Conservation (phyloP, 2,329 filamentous ascomycete genomes). For the Zalaria sp. region DNA sequence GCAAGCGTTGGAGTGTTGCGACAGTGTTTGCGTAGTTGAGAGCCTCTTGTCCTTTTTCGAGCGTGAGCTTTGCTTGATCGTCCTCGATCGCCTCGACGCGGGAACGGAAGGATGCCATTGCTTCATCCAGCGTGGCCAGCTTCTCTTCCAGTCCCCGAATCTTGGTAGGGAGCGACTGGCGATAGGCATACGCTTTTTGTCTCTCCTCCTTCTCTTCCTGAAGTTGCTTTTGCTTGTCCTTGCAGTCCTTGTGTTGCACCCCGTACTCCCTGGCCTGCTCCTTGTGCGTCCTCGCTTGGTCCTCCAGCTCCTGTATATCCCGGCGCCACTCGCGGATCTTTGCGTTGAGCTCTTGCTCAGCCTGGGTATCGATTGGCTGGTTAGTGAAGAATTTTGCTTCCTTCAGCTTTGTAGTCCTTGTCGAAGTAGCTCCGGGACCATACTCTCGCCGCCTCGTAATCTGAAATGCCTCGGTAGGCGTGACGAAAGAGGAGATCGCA, state of each 20-base stretch:
- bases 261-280: conserved; percentile 8
- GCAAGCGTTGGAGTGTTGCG: conserved; percentile 44
- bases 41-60: conserved; percentile 24
- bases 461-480: conserved; percentile 48
- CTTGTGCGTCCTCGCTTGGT: conserved; percentile 16
- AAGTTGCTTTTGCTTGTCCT: conserved; percentile 20
- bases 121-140: conserved; percentile 27
- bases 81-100: conserved; percentile 32
- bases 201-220: conserved; percentile 50
- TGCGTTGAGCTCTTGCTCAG: conserved; percentile 45
- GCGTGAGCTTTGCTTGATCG: conserved; percentile 18
- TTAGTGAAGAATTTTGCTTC: conserved; percentile 61
- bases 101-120: conserved; percentile 48
- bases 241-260: conserved; percentile 12
- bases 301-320: conserved; percentile 23
- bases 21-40: conserved; percentile 48
- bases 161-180: conserved; percentile 53
- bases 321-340: conserved; percentile 29
- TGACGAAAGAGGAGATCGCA: conserved; percentile 54
- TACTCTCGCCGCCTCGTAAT: conserved; percentile 67
- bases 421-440: conserved; percentile 58
- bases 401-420: conserved; percentile 46
- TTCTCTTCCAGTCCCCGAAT: conserved; percentile 45
- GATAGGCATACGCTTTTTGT: conserved; percentile 49
- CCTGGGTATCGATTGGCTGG: conserved; percentile 55